Base-by-base conservation (phyloP, 176 grass and related monocot species). In the Rhipidocladum racemiflorum region DNA sequence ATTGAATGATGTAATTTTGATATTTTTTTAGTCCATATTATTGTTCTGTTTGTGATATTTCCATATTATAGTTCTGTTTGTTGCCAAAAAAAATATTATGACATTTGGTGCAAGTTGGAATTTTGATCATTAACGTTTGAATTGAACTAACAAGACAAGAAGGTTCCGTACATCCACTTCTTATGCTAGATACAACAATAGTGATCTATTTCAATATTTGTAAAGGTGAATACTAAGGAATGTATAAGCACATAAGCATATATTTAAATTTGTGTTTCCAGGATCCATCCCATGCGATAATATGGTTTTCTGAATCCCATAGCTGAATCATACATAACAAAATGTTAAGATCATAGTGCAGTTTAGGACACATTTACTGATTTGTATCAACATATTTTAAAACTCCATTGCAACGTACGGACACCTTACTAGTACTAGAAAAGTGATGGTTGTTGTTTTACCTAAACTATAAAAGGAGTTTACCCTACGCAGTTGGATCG, bases 401-500 rank as follows among this genome's bases (percentile, higher is more conserved):
- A 0, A 9, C 0, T 54, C 0, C 0, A 1, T 7, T 51, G 6
- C 1, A 51, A 51, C 1, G 0, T 0, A 20, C 6, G 0, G 0
- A 0, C 6, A 53, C 2, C 5, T 17, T 50, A 50, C 48, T 16
- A 35, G 34, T 30, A 30, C n/a, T n/a, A n/a, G n/a, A n/a, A n/a
- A n/a, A n/a, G n/a, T n/a, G n/a, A n/a, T n/a, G n/a, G n/a, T n/a
- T n/a, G n/a, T n/a, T n/a, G n/a, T n/a, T n/a, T n/a, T n/a, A n/a
- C n/a, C n/a, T n/a, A n/a, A n/a, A n/a, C n/a, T n/a, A n/a, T n/a
- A n/a, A n/a, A n/a, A n/a, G n/a, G n/a, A n/a, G n/a, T n/a, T n/a
- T n/a, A n/a, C n/a, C n/a, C n/a, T n/a, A n/a, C n/a, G n/a, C n/a
- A n/a, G n/a, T n/a, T n/a, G n/a, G n/a, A n/a, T n/a, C n/a, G n/a